A percentile compares a stretch with the other conserved stretches of the same genome.
Conservation (phyloP, 768 basidiomycete species). For the Rhodotorula diobovata region DNA sequence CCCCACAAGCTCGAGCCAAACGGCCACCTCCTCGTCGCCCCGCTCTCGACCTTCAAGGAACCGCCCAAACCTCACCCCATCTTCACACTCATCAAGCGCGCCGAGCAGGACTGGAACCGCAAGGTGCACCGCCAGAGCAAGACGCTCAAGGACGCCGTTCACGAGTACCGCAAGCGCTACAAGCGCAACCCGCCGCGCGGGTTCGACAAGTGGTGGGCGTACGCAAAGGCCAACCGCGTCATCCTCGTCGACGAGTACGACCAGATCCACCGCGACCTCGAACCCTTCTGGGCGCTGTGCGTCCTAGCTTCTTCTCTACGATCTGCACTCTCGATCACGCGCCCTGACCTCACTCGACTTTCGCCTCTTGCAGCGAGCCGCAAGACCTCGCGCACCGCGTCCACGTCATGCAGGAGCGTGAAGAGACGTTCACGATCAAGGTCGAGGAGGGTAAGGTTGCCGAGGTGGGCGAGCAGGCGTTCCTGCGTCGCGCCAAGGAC, state of each 20-base stretch:
- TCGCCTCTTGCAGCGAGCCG: conserved; percentile 31
- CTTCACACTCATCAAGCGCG: conserved; percentile 72
- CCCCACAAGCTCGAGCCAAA: conserved; percentile 33
- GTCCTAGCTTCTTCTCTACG: conserved; percentile 30
- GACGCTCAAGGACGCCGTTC: conserved; percentile 69
- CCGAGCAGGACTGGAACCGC: conserved; percentile 64
- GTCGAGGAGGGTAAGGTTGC: conserved; percentile 35
- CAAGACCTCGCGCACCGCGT: conserved; percentile 40
- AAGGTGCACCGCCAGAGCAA: conserved; percentile 71
- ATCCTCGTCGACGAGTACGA: conserved; percentile 81
- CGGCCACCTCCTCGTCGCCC: conserved; percentile 39
- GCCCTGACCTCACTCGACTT: background rate
- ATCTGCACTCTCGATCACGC: background rate
- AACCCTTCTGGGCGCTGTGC: conserved; percentile 77
- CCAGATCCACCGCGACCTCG: conserved; percentile 57
- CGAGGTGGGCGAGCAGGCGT: conserved; percentile 35
- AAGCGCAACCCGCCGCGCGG: conserved; percentile 75
- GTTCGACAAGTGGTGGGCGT: conserved; percentile 81
- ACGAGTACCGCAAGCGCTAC: conserved; percentile 76
- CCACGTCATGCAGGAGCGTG: conserved; percentile 41
- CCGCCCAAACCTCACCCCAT: conserved; percentile 64
- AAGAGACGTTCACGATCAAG: conserved; percentile 43
- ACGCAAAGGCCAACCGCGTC: conserved; percentile 66
- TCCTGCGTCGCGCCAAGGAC: conserved; percentile 41
- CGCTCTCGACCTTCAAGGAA: conserved; percentile 14